Evolutionary conservation across 768 basidiomycete species (phyloP), one percentile per base, ranked within the genome.

Genomic region (Boletus vermiculosoides): DNA sequence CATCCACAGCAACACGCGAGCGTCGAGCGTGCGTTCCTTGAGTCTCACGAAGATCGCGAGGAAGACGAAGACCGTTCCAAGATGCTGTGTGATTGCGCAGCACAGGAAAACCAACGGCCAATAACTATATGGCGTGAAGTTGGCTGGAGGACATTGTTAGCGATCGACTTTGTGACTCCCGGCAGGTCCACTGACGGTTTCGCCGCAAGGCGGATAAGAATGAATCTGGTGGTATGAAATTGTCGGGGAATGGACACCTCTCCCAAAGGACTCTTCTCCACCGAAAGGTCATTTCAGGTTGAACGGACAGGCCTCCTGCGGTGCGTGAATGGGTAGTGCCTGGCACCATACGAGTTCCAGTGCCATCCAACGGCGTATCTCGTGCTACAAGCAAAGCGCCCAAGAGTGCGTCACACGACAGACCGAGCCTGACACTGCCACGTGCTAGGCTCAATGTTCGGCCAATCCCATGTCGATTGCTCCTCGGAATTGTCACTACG

Each of bases 211-310:
- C 86, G 0, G 87, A 83, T 42, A 95, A 78, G 73, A 97, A 97
- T 7, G 84, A 78, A 7, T 71, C 76, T 41, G 78, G 74, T 8
- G 91, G 88, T 50, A 97, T 86, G 75, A 93, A 85, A 70, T 95
- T 94, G 73, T 97, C 95, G 31, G 91, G 87, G 68, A 81, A 87
- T 3, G 80, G 75, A 69, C 88, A 88, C 52, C 67, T 74, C 71
- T 84, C 87, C 91, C 90, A 94, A n/a, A 94, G 81, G 39, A 87
- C 80, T 64, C 83, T 86, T 69, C 84, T 83, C 89, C 89, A 92
- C 64, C 52, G 61, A 41, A 50, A 34, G 39, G 66, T 68, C 73
- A 71, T 48, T 23, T 30, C 45, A 25, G 36, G 23, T 7, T 36
- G 34, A 36, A 36, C 6, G 15, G 34, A 10, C 15, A 16, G 34